Conservation (phyloP, 345 rosid species). For the Eucalyptus pauciflora region DNA sequence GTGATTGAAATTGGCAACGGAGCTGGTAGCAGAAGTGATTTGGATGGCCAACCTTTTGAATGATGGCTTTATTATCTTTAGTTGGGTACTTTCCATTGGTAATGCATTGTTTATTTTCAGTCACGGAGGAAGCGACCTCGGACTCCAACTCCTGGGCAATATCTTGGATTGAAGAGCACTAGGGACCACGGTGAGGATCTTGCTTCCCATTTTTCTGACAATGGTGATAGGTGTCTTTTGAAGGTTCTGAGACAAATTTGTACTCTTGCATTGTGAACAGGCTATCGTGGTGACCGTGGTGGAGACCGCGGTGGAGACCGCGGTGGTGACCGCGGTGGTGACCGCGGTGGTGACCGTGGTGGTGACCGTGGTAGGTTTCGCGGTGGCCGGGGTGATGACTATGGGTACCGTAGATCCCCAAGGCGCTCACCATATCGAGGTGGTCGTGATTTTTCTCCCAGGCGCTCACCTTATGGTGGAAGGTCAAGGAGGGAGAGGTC, state of each 20-base stretch:
- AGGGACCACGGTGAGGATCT: conserved; percentile 54
- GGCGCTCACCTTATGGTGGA: conserved; percentile 59
- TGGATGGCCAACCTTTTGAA: neutral
- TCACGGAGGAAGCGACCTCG: conserved; percentile 95
- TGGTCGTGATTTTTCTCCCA: conserved; percentile 60
- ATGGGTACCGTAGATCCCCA: conserved; percentile 54
- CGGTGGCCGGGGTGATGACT: conserved; percentile 43
- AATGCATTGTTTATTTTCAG: conserved; percentile 37
- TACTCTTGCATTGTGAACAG: conserved; percentile 2
- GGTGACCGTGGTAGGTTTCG: conserved; percentile 36
- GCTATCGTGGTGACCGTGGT: conserved; percentile 50
- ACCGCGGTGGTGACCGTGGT: conserved; percentile 32
- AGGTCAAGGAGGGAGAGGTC: conserved; percentile 67
- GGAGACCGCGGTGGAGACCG: conserved; percentile 43
- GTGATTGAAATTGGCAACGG: neutral
- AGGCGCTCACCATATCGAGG: conserved; percentile 67
- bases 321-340: conserved; percentile 49
- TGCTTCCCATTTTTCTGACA: neutral
- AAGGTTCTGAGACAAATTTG: neutral
- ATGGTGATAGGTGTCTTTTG: neutral
- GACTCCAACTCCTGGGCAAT: conserved; percentile 98
- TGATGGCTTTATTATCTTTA: neutral
- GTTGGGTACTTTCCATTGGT: neutral
- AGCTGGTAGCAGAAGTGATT: neutral
- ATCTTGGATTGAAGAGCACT: conserved; percentile 86